Conservation (phyloP, 176 grass and related monocot species). For the Puya raimondii region DNA sequence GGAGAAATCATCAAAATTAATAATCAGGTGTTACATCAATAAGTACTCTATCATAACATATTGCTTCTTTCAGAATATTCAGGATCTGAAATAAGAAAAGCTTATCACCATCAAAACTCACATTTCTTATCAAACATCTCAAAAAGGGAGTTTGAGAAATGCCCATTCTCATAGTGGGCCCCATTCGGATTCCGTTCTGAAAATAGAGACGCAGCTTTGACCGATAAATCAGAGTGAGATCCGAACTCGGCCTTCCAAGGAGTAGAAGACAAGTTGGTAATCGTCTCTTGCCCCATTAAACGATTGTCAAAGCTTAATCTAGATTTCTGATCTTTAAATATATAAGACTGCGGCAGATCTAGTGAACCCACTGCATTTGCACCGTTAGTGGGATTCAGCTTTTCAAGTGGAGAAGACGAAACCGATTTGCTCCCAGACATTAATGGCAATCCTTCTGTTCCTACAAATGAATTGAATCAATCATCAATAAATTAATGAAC, state of each 20-base stretch:
- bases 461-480: slow-evolving; percentile 23
- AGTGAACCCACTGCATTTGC: slow-evolving; percentile 23
- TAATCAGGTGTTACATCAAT: background rate
- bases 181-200: slow-evolving; percentile 9
- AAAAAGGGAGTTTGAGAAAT: slow-evolving; percentile 32
- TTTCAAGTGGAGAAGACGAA: slow-evolving; percentile 44
- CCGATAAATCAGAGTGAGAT: slow-evolving; percentile 26
- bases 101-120: slow-evolving; percentile 15
- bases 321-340: slow-evolving; percentile 27
- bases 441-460: slow-evolving; percentile 24
- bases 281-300: slow-evolving; percentile 28
- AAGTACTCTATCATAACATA: background rate
- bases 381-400: slow-evolving; percentile 22
- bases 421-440: slow-evolving; percentile 34
- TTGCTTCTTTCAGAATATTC: background rate
- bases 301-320: slow-evolving; percentile 19
- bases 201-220: slow-evolving; percentile 17
- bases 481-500: slow-evolving; percentile 10
- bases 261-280: slow-evolving; percentile 11
- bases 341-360: slow-evolving; percentile 18
- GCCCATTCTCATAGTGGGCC: slow-evolving; percentile 17
- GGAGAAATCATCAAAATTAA: background rate
- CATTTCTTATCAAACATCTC: slow-evolving; percentile 39
- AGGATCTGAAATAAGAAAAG: background rate
- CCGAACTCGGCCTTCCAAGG: slow-evolving; percentile 28